These are phyloP conservation scores for Boletus sensibilis DNA, from an alignment of 768 basidiomycete genomes.

Conservation along the genomic window DNA sequence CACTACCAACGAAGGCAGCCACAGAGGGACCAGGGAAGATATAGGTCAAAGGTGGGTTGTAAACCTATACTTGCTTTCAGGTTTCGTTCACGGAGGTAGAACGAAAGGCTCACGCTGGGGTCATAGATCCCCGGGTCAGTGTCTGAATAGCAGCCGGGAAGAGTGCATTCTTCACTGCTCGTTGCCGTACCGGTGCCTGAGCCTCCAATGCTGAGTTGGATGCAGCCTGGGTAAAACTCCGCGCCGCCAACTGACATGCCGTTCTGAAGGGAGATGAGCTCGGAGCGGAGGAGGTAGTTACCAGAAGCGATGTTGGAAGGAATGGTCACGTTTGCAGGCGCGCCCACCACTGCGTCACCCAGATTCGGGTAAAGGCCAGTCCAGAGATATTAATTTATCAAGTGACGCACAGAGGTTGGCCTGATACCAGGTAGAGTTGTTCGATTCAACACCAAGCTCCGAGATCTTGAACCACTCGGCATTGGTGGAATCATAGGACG, in stretches of 20 bases:
- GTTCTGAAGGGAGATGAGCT: constrained; percentile 74
- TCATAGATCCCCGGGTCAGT: constrained; percentile 67
- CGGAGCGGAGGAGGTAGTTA: constrained; percentile 73
- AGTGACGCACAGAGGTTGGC: constrained; percentile 44
- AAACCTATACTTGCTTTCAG: constrained; percentile 21
- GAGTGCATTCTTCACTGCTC: constrained; percentile 42
- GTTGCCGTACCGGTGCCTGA: constrained; percentile 21
- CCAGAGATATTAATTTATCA: background rate
- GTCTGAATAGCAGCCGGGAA: constrained; percentile 74
- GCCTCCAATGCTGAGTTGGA: constrained; percentile 31
- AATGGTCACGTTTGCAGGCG: constrained; percentile 41
- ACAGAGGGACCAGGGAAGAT: constrained; percentile 54
- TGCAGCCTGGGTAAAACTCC: constrained; percentile 34
- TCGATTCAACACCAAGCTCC: constrained; percentile 43
- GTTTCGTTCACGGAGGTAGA: background rate
- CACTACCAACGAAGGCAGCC: constrained; percentile 39
- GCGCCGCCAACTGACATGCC: constrained; percentile 57
- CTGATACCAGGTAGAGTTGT: constrained; percentile 47
- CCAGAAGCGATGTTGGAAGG: constrained; percentile 59
- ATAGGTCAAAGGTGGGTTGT: constrained; percentile 38
- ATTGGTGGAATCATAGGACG: constrained; percentile 52
- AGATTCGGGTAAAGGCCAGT: background rate
- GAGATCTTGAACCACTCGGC: constrained; percentile 77
- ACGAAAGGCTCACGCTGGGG: constrained; percentile 35
- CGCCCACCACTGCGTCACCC: constrained; percentile 34